phyloP scores from a whole-genome alignment of 163 green algal genomes.

The Smithsoniella earleae region DNA sequence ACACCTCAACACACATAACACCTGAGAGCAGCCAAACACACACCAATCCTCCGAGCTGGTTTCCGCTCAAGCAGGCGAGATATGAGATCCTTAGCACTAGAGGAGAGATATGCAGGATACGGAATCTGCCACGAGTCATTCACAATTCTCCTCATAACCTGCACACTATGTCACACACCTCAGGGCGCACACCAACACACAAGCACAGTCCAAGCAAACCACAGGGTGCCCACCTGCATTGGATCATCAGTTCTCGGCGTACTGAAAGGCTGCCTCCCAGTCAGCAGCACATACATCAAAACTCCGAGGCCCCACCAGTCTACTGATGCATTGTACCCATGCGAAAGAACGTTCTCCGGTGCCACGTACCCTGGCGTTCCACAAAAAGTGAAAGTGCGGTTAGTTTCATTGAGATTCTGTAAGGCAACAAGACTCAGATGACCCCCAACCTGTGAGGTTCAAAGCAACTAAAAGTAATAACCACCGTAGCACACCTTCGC shows the following conservation, averaged over 20 bases:
- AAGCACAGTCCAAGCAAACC: not conserved
- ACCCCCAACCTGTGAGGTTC: not conserved
- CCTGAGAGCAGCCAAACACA: not conserved
- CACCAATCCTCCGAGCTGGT: conserved; percentile 47
- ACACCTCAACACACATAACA: not conserved
- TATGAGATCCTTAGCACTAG: conserved; percentile 75
- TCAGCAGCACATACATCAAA: conserved; percentile 91
- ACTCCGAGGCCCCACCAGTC: conserved; percentile 90
- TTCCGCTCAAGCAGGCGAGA: conserved; percentile 76
- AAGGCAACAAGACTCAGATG: not conserved
- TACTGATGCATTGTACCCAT: conserved; percentile 86
- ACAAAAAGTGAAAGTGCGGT: conserved; percentile 94
- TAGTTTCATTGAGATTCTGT: conserved; percentile 61
- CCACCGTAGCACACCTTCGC: conserved; percentile 70
- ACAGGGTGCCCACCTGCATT: conserved; percentile 61
- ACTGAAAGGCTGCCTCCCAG: conserved; percentile 86
- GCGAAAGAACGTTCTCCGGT: conserved; percentile 88
- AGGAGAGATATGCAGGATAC: conserved; percentile 82
- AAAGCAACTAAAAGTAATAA: too few species aligned
- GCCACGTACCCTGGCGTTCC: conserved; percentile 94
- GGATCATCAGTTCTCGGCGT: conserved; percentile 87
- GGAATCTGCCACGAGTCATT: conserved; percentile 84
- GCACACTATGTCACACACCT: not conserved
- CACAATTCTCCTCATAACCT: conserved; percentile 88
- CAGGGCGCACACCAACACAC: not conserved